phyloP scores from a whole-genome alignment of 495 filamentous ascomycete species.

The Talaromyces wortmannii region DNA sequence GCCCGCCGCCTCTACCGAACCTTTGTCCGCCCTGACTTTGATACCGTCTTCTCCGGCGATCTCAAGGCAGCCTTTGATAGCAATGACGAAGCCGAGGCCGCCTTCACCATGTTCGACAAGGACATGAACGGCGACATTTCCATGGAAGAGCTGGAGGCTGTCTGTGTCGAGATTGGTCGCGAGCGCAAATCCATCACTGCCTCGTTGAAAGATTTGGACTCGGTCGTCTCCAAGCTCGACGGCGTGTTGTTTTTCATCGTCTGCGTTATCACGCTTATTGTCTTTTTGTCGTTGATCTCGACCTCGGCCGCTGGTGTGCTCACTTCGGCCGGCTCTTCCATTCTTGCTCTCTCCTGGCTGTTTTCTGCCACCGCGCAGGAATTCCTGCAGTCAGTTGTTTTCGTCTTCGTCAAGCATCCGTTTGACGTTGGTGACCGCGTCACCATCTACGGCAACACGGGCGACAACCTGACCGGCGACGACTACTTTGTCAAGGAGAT shows the following conservation, averaged over 20 bases:
- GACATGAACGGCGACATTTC: slow-evolving; percentile 97
- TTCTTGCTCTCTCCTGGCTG: slow-evolving; percentile 87
- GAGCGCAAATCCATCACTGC: slow-evolving; percentile 95
- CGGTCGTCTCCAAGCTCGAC: slow-evolving; percentile 88
- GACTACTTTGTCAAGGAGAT: slow-evolving; percentile 97
- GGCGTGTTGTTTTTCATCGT: slow-evolving; percentile 84
- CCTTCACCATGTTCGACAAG: slow-evolving; percentile 91
- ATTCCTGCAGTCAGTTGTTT: slow-evolving; percentile 84
- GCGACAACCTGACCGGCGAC: slow-evolving; percentile 67
- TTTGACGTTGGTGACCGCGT: slow-evolving; percentile 96
- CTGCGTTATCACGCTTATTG: slow-evolving; percentile 65
- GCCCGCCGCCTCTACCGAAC: slow-evolving; percentile 91
- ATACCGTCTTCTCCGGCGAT: slow-evolving; percentile 71
- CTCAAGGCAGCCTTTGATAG: slow-evolving; percentile 75
- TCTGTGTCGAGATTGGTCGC: slow-evolving; percentile 89
- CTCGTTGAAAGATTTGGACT: slow-evolving; percentile 90
- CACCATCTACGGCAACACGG: slow-evolving; percentile 85
- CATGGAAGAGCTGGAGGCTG: slow-evolving; percentile 89
- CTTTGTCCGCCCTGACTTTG: slow-evolving; percentile 66
- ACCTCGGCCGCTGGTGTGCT: slow-evolving; percentile 80
- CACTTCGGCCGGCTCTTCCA: slow-evolving; percentile 76
- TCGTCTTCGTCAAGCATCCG: slow-evolving; percentile 96
- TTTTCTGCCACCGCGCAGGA: slow-evolving; percentile 90
- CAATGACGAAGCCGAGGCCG: slow-evolving; percentile 82
- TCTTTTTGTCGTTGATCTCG: slow-evolving; percentile 85